Evolutionary conservation across 2,329 filamentous ascomycete genomes (phyloP).

Genomic region (Colletotrichum tabaci): DNA sequence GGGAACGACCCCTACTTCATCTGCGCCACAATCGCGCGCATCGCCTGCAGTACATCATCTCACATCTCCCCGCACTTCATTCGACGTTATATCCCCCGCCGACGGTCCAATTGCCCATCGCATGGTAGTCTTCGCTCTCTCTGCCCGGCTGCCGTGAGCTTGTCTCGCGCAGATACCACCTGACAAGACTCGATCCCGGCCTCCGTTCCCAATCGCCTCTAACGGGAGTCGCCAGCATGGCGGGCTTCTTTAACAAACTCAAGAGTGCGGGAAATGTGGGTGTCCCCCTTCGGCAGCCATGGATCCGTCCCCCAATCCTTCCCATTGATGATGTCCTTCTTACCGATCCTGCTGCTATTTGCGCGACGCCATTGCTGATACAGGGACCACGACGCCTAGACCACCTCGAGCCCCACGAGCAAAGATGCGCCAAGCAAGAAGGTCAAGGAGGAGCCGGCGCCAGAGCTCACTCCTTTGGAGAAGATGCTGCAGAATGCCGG

Average conservation of each 20-base stretch:
- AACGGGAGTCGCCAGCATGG: conserved; percentile 58
- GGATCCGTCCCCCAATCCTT: not conserved
- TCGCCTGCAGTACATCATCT: conserved; percentile 22
- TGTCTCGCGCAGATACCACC: conserved; percentile 53
- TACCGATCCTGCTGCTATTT: conserved; percentile 20
- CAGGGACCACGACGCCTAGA: conserved; percentile 53
- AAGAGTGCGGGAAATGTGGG: conserved; percentile 70
- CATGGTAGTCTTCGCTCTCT: conserved; percentile 28
- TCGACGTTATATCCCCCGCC: conserved; percentile 8
- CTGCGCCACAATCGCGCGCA: conserved; percentile 36
- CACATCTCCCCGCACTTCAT: conserved; percentile 22
- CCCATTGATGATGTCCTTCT: not conserved
- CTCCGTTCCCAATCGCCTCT: conserved; percentile 25
- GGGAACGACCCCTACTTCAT: conserved; percentile 34
- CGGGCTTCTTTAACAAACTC: conserved; percentile 72
- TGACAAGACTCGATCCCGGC: not conserved
- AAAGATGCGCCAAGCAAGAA: conserved; percentile 68
- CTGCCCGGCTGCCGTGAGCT: conserved; percentile 47
- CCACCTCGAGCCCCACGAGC: conserved; percentile 56
- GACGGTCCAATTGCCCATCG: conserved; percentile 34
- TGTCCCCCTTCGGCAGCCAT: conserved; percentile 44
- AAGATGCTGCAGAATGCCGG: conserved; percentile 88
- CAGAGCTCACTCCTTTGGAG: conserved; percentile 74
- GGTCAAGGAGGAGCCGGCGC: conserved; percentile 71
- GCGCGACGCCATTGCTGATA: conserved; percentile 45